Evolutionary conservation across 352 stramenopile species (phyloP).

Genomic region (Aphanomyces stellatus): DNA sequence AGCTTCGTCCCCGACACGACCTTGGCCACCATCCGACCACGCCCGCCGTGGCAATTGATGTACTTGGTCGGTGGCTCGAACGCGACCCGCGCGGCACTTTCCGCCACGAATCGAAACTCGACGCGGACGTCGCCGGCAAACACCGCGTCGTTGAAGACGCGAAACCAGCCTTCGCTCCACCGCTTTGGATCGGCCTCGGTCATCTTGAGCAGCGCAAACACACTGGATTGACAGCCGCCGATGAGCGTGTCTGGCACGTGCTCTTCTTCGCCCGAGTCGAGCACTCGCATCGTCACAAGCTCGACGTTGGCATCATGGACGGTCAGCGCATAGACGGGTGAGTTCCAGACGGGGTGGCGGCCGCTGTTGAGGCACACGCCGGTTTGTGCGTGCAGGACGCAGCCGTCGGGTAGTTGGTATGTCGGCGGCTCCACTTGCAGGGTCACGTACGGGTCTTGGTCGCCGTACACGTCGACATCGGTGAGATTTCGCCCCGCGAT

Average conservation of each 20-base stretch:
- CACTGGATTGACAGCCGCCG: slow-evolving; percentile 26
- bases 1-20: slow-evolving; percentile 28
- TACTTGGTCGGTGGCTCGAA: slow-evolving; percentile 10
- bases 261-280: slow-evolving; percentile 54
- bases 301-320: slow-evolving; percentile 28
- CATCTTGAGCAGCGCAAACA: slow-evolving; percentile 25
- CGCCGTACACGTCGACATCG: slow-evolving; percentile 37
- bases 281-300: slow-evolving; percentile 33
- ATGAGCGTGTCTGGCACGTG: slow-evolving; percentile 38
- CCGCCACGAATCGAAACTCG: slow-evolving; percentile 41
- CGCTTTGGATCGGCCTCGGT: slow-evolving; percentile 20
- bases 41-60: slow-evolving; percentile 9
- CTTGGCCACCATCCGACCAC: slow-evolving; percentile 30
- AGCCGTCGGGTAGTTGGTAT: slow-evolving; percentile 5
- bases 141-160: slow-evolving; percentile 25
- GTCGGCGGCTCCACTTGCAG: slow-evolving; percentile 11
- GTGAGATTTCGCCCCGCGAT: slow-evolving; percentile 36
- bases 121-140: slow-evolving; percentile 32
- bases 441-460: slow-evolving; percentile 42
- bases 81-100: slow-evolving; percentile 7
- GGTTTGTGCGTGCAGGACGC: slow-evolving; percentile 26
- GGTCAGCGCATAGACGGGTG: slow-evolving; percentile 28
- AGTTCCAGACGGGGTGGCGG: slow-evolving; percentile 44
- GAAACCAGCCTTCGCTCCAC: slow-evolving; percentile 42
- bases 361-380: slow-evolving; percentile 39